These are phyloP conservation scores for Cocos nucifera DNA, from an alignment of 176 grass and related monocot genomes.

Conservation along the genomic window DNA sequence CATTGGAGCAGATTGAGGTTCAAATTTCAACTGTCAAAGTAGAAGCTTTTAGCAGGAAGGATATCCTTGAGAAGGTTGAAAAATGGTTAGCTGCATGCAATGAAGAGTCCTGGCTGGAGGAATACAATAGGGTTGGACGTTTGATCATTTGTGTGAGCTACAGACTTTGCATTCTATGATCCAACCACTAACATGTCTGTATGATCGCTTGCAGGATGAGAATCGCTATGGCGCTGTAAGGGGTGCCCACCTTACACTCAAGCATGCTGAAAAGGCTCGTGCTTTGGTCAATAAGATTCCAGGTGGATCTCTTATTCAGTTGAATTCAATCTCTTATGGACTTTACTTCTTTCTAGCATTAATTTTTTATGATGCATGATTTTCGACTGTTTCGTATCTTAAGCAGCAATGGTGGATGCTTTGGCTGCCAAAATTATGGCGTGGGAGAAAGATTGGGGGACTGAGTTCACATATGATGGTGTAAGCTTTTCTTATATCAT, in stretches of 20 bases:
- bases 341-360: no score
- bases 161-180: not conserved
- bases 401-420: slow-evolving; percentile 57
- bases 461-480: slow-evolving; percentile 53
- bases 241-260: slow-evolving; percentile 66
- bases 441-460: slow-evolving; percentile 69
- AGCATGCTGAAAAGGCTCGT: slow-evolving; percentile 69
- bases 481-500: slow-evolving; percentile 25
- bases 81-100: slow-evolving; percentile 60
- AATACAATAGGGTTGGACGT: slow-evolving; percentile 75
- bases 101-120: slow-evolving; percentile 89
- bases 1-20: slow-evolving; percentile 57
- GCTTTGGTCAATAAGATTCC: slow-evolving; percentile 66
- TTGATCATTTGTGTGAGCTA: not conserved
- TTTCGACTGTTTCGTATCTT: slow-evolving; percentile 4
- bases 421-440: slow-evolving; percentile 52
- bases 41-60: slow-evolving; percentile 66
- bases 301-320: slow-evolving; percentile 21
- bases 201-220: slow-evolving; percentile 43
- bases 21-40: slow-evolving; percentile 56
- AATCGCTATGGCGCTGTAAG: slow-evolving; percentile 69
- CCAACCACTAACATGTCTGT: slow-evolving; percentile 3
- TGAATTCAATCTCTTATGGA: no score
- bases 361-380: not conserved
- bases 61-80: slow-evolving; percentile 68